Percentiles rank a stretch among this genome's conserved stretches.
phyloP scores from a whole-genome alignment of 805 yeast species.

The Pichia rugopelliculosa region DNA sequence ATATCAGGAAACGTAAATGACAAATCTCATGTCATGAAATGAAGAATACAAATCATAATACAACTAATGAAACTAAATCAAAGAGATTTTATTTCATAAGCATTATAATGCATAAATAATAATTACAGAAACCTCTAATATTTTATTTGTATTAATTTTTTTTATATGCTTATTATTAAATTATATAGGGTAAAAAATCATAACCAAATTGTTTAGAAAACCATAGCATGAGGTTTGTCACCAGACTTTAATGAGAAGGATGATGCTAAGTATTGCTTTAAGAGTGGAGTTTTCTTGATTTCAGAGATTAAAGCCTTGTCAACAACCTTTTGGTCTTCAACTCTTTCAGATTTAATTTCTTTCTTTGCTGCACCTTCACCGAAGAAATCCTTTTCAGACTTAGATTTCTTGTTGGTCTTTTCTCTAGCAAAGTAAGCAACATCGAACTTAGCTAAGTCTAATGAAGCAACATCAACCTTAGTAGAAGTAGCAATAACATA shows the following conservation, averaged over 20 bases:
- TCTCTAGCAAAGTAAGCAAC: slow-evolving; percentile 96
- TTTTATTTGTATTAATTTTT: slow-evolving; percentile 10
- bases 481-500: slow-evolving; percentile 99
- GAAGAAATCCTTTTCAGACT: slow-evolving; percentile 90
- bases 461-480: slow-evolving; percentile 68
- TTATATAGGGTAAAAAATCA: slow-evolving; percentile 9
- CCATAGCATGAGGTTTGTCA: slow-evolving; percentile 97
- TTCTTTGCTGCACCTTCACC: slow-evolving; percentile 69
- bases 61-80: neutral
- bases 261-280: slow-evolving; percentile 93
- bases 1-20: too few relatives aligned
- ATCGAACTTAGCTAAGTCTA: slow-evolving; percentile 85
- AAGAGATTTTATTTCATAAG: too few relatives aligned
- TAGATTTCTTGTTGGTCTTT: slow-evolving; percentile 71
- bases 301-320: slow-evolving; percentile 88
- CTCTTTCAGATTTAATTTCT: slow-evolving; percentile 87
- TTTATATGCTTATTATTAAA: slow-evolving; percentile 4
- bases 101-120: too few relatives aligned
- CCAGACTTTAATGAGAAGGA: slow-evolving; percentile 96
- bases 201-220: slow-evolving; percentile 54
- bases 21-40: too few relatives aligned
- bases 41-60: too few relatives aligned
- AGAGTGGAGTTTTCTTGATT: slow-evolving; percentile 95
- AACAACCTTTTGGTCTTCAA: slow-evolving; percentile 92
- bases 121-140: slow-evolving; percentile 2